These are phyloP conservation scores for Botrytis tulipae DNA, from an alignment of 2,329 filamentous ascomycete genomes.

Conservation along the genomic window DNA sequence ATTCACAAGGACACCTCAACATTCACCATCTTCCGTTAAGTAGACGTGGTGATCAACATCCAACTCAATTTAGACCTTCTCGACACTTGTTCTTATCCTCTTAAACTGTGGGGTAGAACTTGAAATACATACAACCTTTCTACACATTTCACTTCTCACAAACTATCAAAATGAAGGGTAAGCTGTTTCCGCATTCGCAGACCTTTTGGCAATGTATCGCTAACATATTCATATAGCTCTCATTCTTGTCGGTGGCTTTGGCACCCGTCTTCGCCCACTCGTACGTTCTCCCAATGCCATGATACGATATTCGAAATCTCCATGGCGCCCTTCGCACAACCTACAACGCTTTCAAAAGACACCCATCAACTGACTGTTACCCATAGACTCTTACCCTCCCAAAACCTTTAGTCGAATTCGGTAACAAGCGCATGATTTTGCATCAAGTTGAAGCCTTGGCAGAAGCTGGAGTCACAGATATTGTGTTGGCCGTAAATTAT, in stretches of 20 bases:
- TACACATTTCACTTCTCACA: conserved; percentile 18
- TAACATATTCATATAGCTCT: conserved; percentile 60
- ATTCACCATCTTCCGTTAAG: not conserved
- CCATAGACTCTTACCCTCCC: conserved; percentile 87
- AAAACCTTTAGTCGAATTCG: conserved; percentile 97
- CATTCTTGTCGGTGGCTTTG: conserved; percentile 98
- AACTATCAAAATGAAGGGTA: conserved; percentile 38
- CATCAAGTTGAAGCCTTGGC: conserved; percentile 96
- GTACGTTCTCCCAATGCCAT: conserved; percentile 54
- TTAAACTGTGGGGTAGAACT: conserved; percentile 25
- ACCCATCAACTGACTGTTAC: conserved; percentile 31
- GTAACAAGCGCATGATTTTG: conserved; percentile 98
- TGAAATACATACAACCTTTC: conserved; percentile 14
- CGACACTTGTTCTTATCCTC: conserved; percentile 2
- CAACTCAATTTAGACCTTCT: not conserved
- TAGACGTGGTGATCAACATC: not conserved
- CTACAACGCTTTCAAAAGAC: conserved; percentile 21
- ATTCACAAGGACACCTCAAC: conserved; percentile 8
- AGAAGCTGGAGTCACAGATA: conserved; percentile 90
- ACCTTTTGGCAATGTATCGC: conserved; percentile 14
- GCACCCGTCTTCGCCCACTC: conserved; percentile 93
- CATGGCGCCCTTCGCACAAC: conserved; percentile 21
- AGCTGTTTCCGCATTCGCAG: conserved; percentile 17
- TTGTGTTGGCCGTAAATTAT: conserved; percentile 98
- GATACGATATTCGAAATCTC: conserved; percentile 24